Base-by-base conservation (phyloP, 2,329 filamentous ascomycete species). In the Colletotrichum sp. region DNA sequence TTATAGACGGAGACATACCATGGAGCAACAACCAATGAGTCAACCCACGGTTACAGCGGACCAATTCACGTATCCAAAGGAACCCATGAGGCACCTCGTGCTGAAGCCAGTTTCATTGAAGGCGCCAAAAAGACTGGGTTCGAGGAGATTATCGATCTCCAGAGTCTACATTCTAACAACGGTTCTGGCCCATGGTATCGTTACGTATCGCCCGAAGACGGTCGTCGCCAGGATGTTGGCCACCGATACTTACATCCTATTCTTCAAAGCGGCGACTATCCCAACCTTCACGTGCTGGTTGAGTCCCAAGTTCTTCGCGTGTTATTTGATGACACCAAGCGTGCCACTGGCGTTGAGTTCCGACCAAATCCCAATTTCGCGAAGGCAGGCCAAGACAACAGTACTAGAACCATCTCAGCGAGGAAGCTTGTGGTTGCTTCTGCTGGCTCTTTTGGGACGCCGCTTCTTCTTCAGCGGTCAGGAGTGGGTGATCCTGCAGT, bases 31-130 rank as follows among this genome's bases (percentile, higher is more conserved):
- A 80, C 83, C 3, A 83, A 84, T 44, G 81, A 81, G 13, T 71
- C 71, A 6, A 78, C 77, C 3, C 90, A 91, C 77, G 90, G 90
- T 4, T 79, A 85, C 60, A 81, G 86, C 52, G 89, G 89, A 0
- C 89, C 89, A 0, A 84, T 90, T 39, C 81, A 89, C 63, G 81
- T 92, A 24, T 88, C 86, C 3, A 84, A 85, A 57, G 88, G 90
- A 62, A 87, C 86, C 0, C 88, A 84, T 78, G 79, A 82, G 49
- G 82, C 81, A 6, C 85, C 82, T 34, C 73, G 68, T 3, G 83
- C 85, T 15, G 85, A 88, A 71, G 80, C 86, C 5, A 83, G 87
- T 15, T 89, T 89, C 78, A 83, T 90, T 68, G 80, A 85, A 2
- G 88, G 90, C 9, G n/a, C 7, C 3, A 8, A 0, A 30, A 36